These are phyloP conservation scores for Claviceps sp. DNA, from an alignment of 2,329 filamentous ascomycete species.

Conservation along the genomic window DNA sequence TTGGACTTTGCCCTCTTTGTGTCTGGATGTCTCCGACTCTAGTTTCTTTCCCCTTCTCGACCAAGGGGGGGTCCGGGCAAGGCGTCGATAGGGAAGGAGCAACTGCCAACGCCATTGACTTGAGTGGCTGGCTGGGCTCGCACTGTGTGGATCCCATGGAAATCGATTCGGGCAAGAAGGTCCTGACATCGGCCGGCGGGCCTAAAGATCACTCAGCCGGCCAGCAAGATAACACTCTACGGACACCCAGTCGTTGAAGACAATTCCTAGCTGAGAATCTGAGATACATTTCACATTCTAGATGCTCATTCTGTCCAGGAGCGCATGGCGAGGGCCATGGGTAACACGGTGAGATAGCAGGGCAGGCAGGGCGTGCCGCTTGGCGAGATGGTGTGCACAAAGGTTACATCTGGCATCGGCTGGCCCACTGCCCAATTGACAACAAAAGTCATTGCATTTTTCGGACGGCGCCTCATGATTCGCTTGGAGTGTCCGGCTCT, in stretches of 20 bases:
- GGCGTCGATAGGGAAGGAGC: constrained; percentile 1
- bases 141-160: constrained; percentile 4
- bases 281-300: too few species aligned
- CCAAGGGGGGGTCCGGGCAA: background rate
- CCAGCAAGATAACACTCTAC: background rate
- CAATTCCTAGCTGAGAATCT: background rate
- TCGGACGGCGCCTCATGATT: too few species aligned
- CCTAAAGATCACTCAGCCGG: constrained; percentile 1
- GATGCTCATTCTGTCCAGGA: background rate
- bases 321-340: background rate
- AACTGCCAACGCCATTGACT: constrained; percentile 2
- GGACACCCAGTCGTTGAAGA: background rate
- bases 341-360: background rate
- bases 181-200: constrained; percentile 2
- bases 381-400: background rate
- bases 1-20: background rate
- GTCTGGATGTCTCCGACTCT: background rate
- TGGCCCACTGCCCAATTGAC: background rate
- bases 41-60: background rate
- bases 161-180: constrained; percentile 1
- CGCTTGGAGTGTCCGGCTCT: too few species aligned
- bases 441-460: too few species aligned
- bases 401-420: background rate
- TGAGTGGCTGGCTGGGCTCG: background rate
- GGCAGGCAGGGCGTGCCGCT: background rate